These are phyloP conservation scores for Heliosperma pusillum DNA, from an alignment of 148 eudicot genomes.

Conservation along the genomic window DNA sequence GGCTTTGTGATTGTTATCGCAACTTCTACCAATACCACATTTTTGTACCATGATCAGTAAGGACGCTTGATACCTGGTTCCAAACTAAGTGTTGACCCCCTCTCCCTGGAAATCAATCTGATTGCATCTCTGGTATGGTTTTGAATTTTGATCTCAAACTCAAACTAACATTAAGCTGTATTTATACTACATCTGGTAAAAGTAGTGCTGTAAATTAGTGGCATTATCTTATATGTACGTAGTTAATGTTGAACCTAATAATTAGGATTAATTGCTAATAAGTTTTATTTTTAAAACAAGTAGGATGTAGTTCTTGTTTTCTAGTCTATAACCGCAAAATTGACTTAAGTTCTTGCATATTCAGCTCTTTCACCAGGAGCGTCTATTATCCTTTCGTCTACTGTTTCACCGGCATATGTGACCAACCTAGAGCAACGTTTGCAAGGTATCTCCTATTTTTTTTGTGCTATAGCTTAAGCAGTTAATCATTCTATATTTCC, in stretches of 20 bases:
- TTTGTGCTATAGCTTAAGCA: background rate
- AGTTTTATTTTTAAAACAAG: too few relatives aligned
- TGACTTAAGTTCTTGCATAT: constrained; percentile 12
- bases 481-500: background rate
- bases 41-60: background rate
- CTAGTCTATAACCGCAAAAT: background rate
- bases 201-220: background rate
- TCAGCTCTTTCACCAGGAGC: constrained; percentile 81
- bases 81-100: background rate
- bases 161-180: background rate
- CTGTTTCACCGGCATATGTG: constrained; percentile 92
- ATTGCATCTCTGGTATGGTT: background rate
- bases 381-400: constrained; percentile 77
- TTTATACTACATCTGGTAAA: background rate
- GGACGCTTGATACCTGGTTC: background rate
- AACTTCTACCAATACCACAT: background rate
- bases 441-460: constrained; percentile 48
- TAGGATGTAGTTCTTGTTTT: background rate
- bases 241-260: background rate
- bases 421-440: constrained; percentile 69
- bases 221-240: background rate
- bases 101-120: background rate
- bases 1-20: background rate
- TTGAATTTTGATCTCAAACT: background rate
- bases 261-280: too few relatives aligned